Conservation (phyloP, 1,139 yeast species). For the Lodderomyces theae region DNA sequence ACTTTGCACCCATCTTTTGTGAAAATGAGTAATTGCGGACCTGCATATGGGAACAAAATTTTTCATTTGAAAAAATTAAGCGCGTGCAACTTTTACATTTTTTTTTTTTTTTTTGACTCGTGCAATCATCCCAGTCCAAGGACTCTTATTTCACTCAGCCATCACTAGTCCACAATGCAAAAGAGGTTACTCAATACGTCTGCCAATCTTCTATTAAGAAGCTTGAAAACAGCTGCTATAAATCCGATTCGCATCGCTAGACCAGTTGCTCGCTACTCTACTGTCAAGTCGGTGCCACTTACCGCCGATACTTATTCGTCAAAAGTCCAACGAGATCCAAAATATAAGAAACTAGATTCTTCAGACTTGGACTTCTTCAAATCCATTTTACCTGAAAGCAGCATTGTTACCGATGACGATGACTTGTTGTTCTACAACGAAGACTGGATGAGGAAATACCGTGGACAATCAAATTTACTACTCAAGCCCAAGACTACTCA, state of each 20-base stretch:
- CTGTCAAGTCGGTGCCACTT: slow-evolving; percentile 48
- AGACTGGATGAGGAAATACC: slow-evolving; percentile 96
- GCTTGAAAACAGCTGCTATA: slow-evolving; percentile 1
- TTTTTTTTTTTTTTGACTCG: no score
- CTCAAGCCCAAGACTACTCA: slow-evolving; percentile 81
- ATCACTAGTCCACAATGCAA: slow-evolving; percentile 3
- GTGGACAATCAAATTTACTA: slow-evolving; percentile 80
- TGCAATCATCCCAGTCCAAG: background rate
- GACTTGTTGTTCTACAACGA: slow-evolving; percentile 77
- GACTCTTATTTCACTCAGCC: background rate
- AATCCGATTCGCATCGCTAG: background rate
- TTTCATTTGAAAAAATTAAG: background rate
- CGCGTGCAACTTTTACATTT: background rate
- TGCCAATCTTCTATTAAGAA: slow-evolving; percentile 4
- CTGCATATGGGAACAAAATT: background rate
- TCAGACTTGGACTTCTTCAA: slow-evolving; percentile 64
- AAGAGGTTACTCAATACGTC: slow-evolving; percentile 6
- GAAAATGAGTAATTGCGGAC: background rate
- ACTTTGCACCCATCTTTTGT: slow-evolving; percentile 1
- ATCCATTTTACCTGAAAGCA: slow-evolving; percentile 50
- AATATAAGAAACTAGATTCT: slow-evolving; percentile 46
- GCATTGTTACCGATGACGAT: slow-evolving; percentile 50
- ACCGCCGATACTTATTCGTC: slow-evolving; percentile 65
- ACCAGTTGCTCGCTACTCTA: slow-evolving; percentile 5
- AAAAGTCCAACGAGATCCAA: slow-evolving; percentile 45